Conservation (phyloP, 2,329 filamentous ascomycete genomes). For the Alternaria sp. region DNA sequence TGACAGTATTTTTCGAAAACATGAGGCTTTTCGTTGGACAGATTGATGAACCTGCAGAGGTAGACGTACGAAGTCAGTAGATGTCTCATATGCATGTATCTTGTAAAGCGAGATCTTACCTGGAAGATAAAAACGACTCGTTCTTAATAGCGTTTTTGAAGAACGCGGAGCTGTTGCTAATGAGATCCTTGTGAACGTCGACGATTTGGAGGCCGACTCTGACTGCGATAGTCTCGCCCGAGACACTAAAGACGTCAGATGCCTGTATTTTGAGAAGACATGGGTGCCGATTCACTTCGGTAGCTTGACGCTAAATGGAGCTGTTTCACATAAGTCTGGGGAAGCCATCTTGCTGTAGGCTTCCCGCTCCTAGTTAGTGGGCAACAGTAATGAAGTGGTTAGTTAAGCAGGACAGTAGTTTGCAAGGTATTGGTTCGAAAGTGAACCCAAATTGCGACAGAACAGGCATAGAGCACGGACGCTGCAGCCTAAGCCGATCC, state of each 20-base stretch:
- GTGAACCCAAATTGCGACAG: background rate
- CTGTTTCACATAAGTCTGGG: background rate
- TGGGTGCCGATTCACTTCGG: background rate
- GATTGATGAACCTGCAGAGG: background rate
- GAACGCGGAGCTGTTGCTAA: background rate
- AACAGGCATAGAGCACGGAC: background rate
- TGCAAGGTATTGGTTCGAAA: background rate
- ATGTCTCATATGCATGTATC: background rate
- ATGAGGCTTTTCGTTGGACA: background rate
- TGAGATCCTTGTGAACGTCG: background rate
- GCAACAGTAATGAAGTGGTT: background rate
- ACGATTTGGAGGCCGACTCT: background rate
- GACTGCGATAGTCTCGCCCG: background rate
- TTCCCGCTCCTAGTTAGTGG: background rate
- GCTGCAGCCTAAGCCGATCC: background rate
- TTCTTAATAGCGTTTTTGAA: background rate
- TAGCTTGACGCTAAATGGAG: background rate
- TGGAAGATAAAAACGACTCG: background rate
- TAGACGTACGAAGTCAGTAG: background rate
- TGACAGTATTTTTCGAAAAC: background rate
- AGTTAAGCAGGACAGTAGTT: background rate
- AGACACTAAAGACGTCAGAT: background rate
- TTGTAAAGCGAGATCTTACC: background rate
- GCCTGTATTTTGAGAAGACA: no score
- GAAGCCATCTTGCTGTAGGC: background rate